Base-by-base conservation (phyloP, 2,329 filamentous ascomycete genomes). In the Neofusicoccum umdonicola region DNA sequence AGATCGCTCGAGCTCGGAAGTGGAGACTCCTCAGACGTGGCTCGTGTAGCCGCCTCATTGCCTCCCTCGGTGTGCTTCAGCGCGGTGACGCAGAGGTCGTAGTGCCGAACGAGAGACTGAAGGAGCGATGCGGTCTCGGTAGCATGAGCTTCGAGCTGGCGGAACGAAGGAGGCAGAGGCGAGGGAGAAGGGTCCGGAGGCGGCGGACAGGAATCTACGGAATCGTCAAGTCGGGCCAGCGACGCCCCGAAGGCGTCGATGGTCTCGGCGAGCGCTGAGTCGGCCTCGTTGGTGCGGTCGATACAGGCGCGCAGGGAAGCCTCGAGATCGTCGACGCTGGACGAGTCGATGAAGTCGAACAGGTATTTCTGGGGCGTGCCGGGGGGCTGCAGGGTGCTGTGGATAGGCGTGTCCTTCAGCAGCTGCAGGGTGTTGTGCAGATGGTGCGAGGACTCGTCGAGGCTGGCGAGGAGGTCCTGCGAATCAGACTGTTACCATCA, bases 41-140 rank as follows among this genome's bases (percentile, higher is more conserved):
- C 76, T 60, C 78, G 75, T n/a, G 74, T 78, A 2, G 80, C 81
- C 13, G 81, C 81, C 66, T 80, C 80, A 11, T 80, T 79, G 9
- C 82, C 81, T 65, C 81, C 81, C 79, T 97, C 93, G 3, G 93
- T 97, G 58, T 94, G 92, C 66, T 93, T 91, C 48, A 97, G 89
- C 0, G 94, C 94, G 0, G 90, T 94, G 13, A 96, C 91, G 76
- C 94, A 97, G 68, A 96, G 87, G 76, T 98, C 94, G 74, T 97
- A 97, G 78, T 98, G 94, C 31, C 85, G 87, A 7, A 92, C 93
- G 3, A 98, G 81, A 0, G 90, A 92, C 64, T 92, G 86, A 1
- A 98, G 85, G 4, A 92, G 84, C 65, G 89, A 84, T 4, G 93
- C 94, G 88, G 96, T 94, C 70, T 89, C 87, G 67, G 91, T 88